Percentiles rank a stretch among this genome's conserved stretches.
phyloP scores from a whole-genome alignment of 164 flowering plant species.

The Warburgia ugandensis region DNA sequence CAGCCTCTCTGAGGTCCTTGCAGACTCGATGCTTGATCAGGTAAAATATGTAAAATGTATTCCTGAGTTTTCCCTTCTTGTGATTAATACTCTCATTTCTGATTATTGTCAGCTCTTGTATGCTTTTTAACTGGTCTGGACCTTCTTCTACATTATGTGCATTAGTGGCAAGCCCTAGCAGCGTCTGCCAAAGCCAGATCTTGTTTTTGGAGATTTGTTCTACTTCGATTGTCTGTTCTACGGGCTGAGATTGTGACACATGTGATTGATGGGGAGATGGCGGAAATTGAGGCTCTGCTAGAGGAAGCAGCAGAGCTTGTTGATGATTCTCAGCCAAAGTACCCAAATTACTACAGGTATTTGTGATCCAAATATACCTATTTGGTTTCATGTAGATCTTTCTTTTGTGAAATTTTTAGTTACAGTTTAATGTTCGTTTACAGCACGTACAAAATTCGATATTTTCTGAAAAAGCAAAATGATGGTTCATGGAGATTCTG shows the following conservation, averaged over 20 bases:
- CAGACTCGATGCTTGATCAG: slow-evolving; percentile 82
- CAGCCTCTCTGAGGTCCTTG: slow-evolving; percentile 70
- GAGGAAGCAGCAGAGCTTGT: slow-evolving; percentile 99
- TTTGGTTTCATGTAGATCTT: neutral
- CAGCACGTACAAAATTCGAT: slow-evolving; percentile 76
- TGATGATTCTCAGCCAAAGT: slow-evolving; percentile 64
- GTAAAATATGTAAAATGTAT: slow-evolving; percentile 23
- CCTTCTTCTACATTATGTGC: slow-evolving; percentile 13
- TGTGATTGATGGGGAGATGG: slow-evolving; percentile 45
- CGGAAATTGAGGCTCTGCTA: slow-evolving; percentile 78
- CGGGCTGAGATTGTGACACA: slow-evolving; percentile 68
- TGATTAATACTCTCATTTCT: neutral
- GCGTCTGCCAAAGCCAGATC: slow-evolving; percentile 61
- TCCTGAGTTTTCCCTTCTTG: neutral
- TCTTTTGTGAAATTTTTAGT: neutral
- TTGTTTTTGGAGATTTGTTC: slow-evolving; percentile 91
- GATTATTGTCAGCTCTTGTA: neutral
- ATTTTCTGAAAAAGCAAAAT: slow-evolving; percentile 54
- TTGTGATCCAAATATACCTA: neutral
- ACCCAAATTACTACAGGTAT: slow-evolving; percentile 90
- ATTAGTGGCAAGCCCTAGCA: slow-evolving; percentile 91
- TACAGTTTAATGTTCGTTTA: slow-evolving; percentile 19
- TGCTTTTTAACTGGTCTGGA: neutral
- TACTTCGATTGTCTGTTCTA: slow-evolving; percentile 60
- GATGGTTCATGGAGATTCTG: slow-evolving; percentile 92